phyloP scores from a whole-genome alignment of 1,139 yeast genomes.

The Debaryomyces singareniensis region DNA sequence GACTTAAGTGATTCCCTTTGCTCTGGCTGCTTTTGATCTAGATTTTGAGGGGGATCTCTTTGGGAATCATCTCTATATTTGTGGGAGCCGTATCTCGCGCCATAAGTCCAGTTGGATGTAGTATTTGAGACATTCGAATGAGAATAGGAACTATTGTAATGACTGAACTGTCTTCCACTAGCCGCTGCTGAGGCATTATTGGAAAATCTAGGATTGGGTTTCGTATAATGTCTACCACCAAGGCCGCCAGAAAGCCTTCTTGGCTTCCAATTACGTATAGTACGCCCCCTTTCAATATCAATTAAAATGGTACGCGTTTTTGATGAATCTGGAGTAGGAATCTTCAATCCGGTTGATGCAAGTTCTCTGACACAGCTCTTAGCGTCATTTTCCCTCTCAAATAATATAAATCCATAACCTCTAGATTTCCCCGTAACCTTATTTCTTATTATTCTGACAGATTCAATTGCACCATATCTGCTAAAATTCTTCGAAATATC shows the following conservation, averaged over 20 bases:
- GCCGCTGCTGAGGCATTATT: slow-evolving; percentile 54
- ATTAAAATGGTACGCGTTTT: slow-evolving; percentile 50
- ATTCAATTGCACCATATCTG: slow-evolving; percentile 65
- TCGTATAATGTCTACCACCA: slow-evolving; percentile 53
- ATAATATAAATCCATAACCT: slow-evolving; percentile 85
- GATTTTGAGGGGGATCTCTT: neutral
- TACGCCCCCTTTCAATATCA: slow-evolving; percentile 80
- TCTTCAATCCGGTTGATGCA: slow-evolving; percentile 45
- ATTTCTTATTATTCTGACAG: slow-evolving; percentile 62
- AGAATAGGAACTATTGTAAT: too few relatives aligned
- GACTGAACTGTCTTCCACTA: slow-evolving; percentile 25
- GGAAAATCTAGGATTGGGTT: slow-evolving; percentile 32
- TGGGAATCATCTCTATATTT: neutral
- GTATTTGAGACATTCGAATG: too few relatives aligned
- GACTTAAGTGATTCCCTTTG: too few relatives aligned
- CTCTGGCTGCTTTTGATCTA: too few relatives aligned
- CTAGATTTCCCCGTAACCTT: slow-evolving; percentile 44
- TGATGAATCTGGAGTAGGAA: slow-evolving; percentile 11
- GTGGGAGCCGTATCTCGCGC: neutral
- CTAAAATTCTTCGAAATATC: slow-evolving; percentile 61
- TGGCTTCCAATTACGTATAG: slow-evolving; percentile 76
- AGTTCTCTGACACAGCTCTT: slow-evolving; percentile 52
- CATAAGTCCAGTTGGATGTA: neutral
- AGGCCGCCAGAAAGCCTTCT: slow-evolving; percentile 63
- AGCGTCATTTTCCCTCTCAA: slow-evolving; percentile 54